Evolutionary conservation across 129 eudicot species (phyloP), one percentile per base, ranked within the genome.

Genomic region (Artemisia argyi): DNA sequence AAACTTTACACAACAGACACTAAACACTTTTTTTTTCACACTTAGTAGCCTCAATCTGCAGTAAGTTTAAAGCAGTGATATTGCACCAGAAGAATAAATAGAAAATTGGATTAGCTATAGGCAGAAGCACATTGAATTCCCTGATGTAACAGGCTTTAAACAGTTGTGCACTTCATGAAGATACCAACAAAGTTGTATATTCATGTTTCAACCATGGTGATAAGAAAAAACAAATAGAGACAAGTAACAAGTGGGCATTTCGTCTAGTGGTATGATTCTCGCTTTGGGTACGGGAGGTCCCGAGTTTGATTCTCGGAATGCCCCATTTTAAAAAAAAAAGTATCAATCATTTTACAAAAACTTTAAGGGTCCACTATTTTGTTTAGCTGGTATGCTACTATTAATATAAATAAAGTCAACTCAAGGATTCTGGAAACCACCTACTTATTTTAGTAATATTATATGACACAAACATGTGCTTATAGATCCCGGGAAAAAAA

Each of bases 191-290:
- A 7, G 44, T 39, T 39, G 9, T 39, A 39, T 39, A 39, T 39
- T 39, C 44, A 10, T 39, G 44, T 71, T 58, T 58, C 56, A 47
- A 22, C 18, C n/a, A 8, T 14, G 16, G 26, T 72, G 59, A 9
- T n/a, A 72, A 22, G 5, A 5, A 18, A n/a, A 30, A 32, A 44
- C 24, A 2, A 65, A 18, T 13, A 3, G 3, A 9, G 0, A 24
- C 12, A 30, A 32, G 15, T 16, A 39, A 13, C 74, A 70, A 10
- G 54, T 13, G 95, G 95, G 95, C 96, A 85, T 87, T 89, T 89
- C 90, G 96, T 89, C 95, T 89, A 92, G 96, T 89, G 92, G 96
- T 89, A 89, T 87, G 95, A 87, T 92, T 92, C 95, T 92, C 88
- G 91, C 91, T 85, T 87, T 44, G 92, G 96, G 95, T 89, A 95